Conservation (phyloP, 1,284 basidiomycete species). For the Hymenochaete sp. region DNA sequence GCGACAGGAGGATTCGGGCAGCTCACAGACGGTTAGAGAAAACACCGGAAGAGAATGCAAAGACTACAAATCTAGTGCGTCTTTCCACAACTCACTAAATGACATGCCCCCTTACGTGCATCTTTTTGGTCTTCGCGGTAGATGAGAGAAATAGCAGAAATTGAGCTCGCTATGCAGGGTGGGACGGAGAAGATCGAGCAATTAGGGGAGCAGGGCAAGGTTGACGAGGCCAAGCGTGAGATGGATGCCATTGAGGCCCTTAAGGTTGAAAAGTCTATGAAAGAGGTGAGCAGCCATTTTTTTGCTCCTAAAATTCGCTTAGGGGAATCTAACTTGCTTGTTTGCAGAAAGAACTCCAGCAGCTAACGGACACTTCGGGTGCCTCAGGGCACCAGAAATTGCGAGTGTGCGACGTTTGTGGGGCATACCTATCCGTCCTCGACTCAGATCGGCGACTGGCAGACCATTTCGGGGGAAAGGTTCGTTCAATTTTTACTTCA, state of each 20-base stretch:
- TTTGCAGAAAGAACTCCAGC: conserved; percentile 80
- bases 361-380: conserved; percentile 95
- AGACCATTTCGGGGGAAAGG: conserved; percentile 99
- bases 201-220: conserved; percentile 92
- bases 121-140: conserved; percentile 28
- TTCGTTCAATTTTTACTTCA: conserved; percentile 30
- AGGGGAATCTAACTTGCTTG: conserved; percentile 8
- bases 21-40: conserved; percentile 95
- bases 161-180: conserved; percentile 96
- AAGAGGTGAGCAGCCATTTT: conserved; percentile 58
- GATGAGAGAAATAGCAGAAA: conserved; percentile 99
- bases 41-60: conserved; percentile 98
- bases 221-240: conserved; percentile 97
- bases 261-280: conserved; percentile 92
- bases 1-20: conserved; percentile 90
- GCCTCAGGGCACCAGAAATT: conserved; percentile 99
- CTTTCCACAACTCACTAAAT: too few relatives aligned
- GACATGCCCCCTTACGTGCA: too few relatives aligned
- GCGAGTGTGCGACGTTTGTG: conserved; percentile 98
- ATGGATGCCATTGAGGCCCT: conserved; percentile 96
- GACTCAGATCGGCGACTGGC: conserved; percentile 98
- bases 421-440: conserved; percentile 94
- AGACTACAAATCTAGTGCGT: conserved; percentile 87
- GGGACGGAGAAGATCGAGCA: conserved; percentile 97
- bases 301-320: conserved; percentile 7